Conservation (phyloP, 345 rosid species). For the Eucalyptus leucophloia region DNA sequence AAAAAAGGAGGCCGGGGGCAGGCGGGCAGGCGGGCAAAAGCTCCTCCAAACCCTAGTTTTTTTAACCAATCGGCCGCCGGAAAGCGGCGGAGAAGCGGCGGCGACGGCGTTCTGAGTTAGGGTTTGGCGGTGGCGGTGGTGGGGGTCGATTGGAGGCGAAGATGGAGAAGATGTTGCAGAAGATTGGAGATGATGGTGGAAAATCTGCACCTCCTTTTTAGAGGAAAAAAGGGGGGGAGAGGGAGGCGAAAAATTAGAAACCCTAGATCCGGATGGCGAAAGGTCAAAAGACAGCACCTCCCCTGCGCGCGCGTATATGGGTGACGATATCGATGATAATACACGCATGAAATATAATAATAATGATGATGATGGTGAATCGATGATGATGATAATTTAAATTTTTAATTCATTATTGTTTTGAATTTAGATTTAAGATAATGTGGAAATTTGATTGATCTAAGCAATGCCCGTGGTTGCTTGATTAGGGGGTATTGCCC, state of each 20-base stretch:
- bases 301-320: neutral
- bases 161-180: neutral
- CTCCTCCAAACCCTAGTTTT: neutral
- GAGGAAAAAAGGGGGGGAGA: neutral
- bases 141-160: neutral
- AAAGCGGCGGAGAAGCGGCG: neutral
- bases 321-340: neutral
- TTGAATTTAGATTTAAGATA: rapidly evolving
- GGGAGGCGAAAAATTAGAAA: neutral
- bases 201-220: neutral
- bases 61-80: neutral
- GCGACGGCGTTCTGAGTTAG: neutral
- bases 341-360: neutral
- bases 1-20: neutral
- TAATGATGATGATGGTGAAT: too few species aligned
- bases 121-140: neutral
- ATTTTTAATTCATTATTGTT: too few species aligned
- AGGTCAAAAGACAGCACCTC: constrained; percentile 8
- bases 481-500: neutral
- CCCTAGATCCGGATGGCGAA: constrained; percentile 55
- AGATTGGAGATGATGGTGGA: neutral
- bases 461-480: neutral
- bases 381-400: too few species aligned
- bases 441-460: neutral
- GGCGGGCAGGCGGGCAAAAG: too few species aligned